Conservation (phyloP, 2,329 filamentous ascomycete genomes). For the Zymoseptoria ardabiliae region DNA sequence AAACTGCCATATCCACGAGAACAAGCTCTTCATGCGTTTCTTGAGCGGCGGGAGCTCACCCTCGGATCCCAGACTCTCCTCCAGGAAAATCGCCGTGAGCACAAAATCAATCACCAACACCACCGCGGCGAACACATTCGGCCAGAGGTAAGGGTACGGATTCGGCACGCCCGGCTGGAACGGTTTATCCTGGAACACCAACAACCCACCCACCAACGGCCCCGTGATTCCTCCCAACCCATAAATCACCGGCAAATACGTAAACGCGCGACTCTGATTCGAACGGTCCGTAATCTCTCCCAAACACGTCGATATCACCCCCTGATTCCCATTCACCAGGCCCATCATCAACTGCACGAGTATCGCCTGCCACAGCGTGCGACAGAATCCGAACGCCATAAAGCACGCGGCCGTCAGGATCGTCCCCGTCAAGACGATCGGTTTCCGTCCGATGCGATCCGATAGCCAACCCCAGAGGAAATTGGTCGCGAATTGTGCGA, state of each 20-base stretch:
- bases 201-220: slow-evolving; percentile 77
- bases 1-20: slow-evolving; percentile 65
- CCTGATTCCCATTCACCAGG: slow-evolving; percentile 87
- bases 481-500: slow-evolving; percentile 88
- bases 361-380: slow-evolving; percentile 73
- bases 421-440: slow-evolving; percentile 74
- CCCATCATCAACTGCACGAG: slow-evolving; percentile 86
- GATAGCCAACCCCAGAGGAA: slow-evolving; percentile 85
- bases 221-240: slow-evolving; percentile 89
- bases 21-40: slow-evolving; percentile 52
- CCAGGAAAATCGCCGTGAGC: slow-evolving; percentile 69
- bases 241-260: slow-evolving; percentile 93
- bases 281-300: slow-evolving; percentile 92
- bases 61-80: slow-evolving; percentile 73
- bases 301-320: slow-evolving; percentile 84
- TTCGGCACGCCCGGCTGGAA: slow-evolving; percentile 45
- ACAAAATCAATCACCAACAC: slow-evolving; percentile 67
- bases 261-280: slow-evolving; percentile 90
- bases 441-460: slow-evolving; percentile 72
- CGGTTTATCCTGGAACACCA: slow-evolving; percentile 60
- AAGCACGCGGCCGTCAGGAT: slow-evolving; percentile 77
- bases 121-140: slow-evolving; percentile 70
- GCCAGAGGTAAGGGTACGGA: slow-evolving; percentile 72
- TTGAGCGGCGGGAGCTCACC: slow-evolving; percentile 54
- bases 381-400: slow-evolving; percentile 78